Conservation (phyloP, 257 asterid genomes). For the Petunia axillaris region DNA sequence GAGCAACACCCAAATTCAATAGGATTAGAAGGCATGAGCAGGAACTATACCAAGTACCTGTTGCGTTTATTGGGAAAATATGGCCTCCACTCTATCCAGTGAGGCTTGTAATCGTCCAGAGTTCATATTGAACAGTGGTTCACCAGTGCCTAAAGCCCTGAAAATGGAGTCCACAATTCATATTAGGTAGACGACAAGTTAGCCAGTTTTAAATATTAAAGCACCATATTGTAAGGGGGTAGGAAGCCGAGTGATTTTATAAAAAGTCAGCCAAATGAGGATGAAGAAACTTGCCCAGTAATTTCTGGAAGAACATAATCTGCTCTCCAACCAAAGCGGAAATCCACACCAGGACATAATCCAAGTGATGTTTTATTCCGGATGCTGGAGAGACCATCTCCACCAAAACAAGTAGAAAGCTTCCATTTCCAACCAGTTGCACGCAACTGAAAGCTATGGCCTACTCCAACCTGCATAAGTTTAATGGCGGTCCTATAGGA, state of each 20-base stretch:
- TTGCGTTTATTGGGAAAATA: slow-evolving; percentile 56
- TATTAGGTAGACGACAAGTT: not conserved
- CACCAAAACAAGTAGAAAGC: slow-evolving; percentile 81
- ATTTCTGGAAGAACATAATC: slow-evolving; percentile 93
- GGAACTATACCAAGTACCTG: slow-evolving; percentile 30
- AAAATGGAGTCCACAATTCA: slow-evolving; percentile 16
- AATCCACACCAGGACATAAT: slow-evolving; percentile 87
- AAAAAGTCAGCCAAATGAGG: slow-evolving; percentile 6
- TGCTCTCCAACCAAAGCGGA: slow-evolving; percentile 96
- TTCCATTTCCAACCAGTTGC: slow-evolving; percentile 99
- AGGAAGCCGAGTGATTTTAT: not conserved
- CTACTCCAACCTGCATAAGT: slow-evolving; percentile 79
- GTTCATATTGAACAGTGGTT: slow-evolving; percentile 84
- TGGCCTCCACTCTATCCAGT: slow-evolving; percentile 90
- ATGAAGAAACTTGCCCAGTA: slow-evolving; percentile 63
- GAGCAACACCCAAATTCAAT: not conserved
- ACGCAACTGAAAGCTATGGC: slow-evolving; percentile 86
- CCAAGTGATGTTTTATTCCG: slow-evolving; percentile 89
- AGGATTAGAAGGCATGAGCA: slow-evolving; percentile 10
- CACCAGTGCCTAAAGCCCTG: slow-evolving; percentile 85
- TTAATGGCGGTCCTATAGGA: not conserved
- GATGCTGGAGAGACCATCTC: slow-evolving; percentile 80
- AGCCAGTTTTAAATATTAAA: not conserved
- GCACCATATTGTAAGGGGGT: not conserved
- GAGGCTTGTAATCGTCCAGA: slow-evolving; percentile 92